A percentile compares a stretch with the other conserved stretches of the same genome.
Evolutionary conservation across 2,329 filamentous ascomycete genomes (phyloP).

Genomic region (Fusarium staphyleae): DNA sequence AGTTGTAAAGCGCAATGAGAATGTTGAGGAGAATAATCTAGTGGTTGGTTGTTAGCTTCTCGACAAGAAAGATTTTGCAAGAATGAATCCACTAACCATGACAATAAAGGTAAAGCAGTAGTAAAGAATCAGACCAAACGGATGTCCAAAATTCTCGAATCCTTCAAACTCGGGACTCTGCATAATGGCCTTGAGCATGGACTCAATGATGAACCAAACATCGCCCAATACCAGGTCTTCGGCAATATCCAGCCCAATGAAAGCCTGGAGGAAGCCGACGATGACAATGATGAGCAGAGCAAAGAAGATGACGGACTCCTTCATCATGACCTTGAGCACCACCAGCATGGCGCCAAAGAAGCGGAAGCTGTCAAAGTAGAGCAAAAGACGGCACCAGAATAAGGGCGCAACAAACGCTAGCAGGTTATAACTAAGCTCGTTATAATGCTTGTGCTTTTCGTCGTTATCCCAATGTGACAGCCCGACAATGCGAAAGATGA

Average conservation of each 20-base stretch:
- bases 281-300: slow-evolving; percentile 85
- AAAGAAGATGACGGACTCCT: slow-evolving; percentile 95
- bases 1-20: slow-evolving; percentile 96
- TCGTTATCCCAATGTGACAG: slow-evolving; percentile 64
- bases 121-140: slow-evolving; percentile 94
- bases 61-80: too few relatives aligned
- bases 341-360: slow-evolving; percentile 99
- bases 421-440: slow-evolving; percentile 90
- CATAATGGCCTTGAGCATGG: slow-evolving; percentile 91
- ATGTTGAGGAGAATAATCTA: slow-evolving; percentile 85
- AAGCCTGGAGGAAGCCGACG: slow-evolving; percentile 89
- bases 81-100: slow-evolving; percentile 68
- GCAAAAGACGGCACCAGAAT: slow-evolving; percentile 92
- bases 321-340: slow-evolving; percentile 94
- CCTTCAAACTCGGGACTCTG: slow-evolving; percentile 87
- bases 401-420: slow-evolving; percentile 91
- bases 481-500: slow-evolving; percentile 80
- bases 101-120: slow-evolving; percentile 98
- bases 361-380: slow-evolving; percentile 91
- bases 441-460: slow-evolving; percentile 65
- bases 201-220: slow-evolving; percentile 75
- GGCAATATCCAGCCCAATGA: slow-evolving; percentile 87
- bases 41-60: neutral
- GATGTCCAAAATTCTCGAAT: slow-evolving; percentile 89
- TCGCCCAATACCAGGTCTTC: slow-evolving; percentile 75